phyloP scores from a whole-genome alignment of 2,329 filamentous ascomycete species.

The Torrubiella hemipterigena region DNA sequence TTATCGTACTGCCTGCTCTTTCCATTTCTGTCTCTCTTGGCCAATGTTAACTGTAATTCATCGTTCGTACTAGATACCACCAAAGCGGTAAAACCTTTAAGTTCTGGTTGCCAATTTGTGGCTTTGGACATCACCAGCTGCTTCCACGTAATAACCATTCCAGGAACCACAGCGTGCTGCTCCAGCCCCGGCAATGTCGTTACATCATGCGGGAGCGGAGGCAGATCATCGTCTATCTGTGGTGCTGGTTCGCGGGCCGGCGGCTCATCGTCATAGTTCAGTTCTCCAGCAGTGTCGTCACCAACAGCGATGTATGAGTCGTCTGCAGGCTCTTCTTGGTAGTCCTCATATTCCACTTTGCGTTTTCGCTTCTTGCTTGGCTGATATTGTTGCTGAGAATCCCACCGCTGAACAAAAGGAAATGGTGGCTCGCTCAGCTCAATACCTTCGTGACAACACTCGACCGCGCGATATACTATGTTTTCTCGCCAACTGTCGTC shows the following conservation, averaged over 20 bases:
- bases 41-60: constrained; percentile 49
- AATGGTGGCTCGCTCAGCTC: constrained; percentile 69
- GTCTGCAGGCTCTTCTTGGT: constrained; percentile 8
- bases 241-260: too few species aligned
- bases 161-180: constrained; percentile 34
- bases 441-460: constrained; percentile 64
- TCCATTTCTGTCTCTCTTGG: constrained; percentile 52
- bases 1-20: constrained; percentile 51
- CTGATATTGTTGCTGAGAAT: constrained; percentile 51
- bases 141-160: constrained; percentile 60
- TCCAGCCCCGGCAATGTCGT: constrained; percentile 38
- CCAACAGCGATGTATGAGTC: constrained; percentile 9
- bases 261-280: constrained; percentile 27
- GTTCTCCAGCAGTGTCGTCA: constrained; percentile 15
- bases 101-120: constrained; percentile 54
- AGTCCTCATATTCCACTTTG: constrained; percentile 17
- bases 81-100: constrained; percentile 53
- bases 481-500: constrained; percentile 62
- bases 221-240: constrained; percentile 48
- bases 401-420: constrained; percentile 84
- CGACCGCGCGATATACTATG: constrained; percentile 66
- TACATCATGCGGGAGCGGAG: constrained; percentile 46
- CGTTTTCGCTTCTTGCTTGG: constrained; percentile 38
- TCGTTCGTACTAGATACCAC: constrained; percentile 43
- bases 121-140: constrained; percentile 47